Conservation (phyloP, 2,329 filamentous ascomycete species). For the Fusarium avenaceum region DNA sequence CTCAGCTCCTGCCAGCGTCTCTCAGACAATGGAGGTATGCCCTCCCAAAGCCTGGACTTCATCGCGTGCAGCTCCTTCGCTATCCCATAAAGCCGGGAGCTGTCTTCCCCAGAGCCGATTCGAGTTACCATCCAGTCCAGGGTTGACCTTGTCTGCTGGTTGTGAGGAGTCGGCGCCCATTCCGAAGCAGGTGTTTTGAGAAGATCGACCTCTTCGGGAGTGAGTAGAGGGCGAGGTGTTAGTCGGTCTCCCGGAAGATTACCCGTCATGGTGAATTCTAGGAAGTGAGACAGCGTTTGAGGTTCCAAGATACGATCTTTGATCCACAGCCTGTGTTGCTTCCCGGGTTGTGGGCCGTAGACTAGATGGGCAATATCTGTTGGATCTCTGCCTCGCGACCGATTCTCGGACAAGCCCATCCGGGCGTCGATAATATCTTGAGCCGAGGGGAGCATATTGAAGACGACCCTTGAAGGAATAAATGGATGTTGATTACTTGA, state of each 20-base stretch:
- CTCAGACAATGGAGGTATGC: constrained; percentile 48
- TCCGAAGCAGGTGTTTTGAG: constrained; percentile 31
- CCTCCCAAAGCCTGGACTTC: constrained; percentile 51
- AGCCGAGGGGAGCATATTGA: background rate
- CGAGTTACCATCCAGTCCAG: constrained; percentile 20
- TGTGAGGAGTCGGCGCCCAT: constrained; percentile 46
- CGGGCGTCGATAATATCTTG: constrained; percentile 1
- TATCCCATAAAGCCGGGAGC: constrained; percentile 29
- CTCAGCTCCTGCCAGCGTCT: constrained; percentile 45
- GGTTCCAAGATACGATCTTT: constrained; percentile 45
- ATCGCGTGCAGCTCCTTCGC: constrained; percentile 50
- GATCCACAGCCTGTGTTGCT: constrained; percentile 34
- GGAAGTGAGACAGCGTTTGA: constrained; percentile 40
- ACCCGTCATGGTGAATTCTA: constrained; percentile 34
- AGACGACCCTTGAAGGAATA: background rate
- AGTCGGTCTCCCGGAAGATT: constrained; percentile 17
- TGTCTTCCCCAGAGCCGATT: constrained; percentile 45
- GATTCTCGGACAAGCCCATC: constrained; percentile 14
- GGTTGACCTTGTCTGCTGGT: constrained; percentile 13
- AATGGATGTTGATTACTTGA: too few species aligned
- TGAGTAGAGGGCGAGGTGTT: constrained; percentile 23
- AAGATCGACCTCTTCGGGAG: constrained; percentile 13
- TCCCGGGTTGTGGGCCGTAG: background rate
- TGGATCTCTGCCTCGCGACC: constrained; percentile 12
- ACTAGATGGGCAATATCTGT: constrained; percentile 8